phyloP scores from a whole-genome alignment of 2,329 filamentous ascomycete species.

The Parasarocladium wereldwijsianum region DNA sequence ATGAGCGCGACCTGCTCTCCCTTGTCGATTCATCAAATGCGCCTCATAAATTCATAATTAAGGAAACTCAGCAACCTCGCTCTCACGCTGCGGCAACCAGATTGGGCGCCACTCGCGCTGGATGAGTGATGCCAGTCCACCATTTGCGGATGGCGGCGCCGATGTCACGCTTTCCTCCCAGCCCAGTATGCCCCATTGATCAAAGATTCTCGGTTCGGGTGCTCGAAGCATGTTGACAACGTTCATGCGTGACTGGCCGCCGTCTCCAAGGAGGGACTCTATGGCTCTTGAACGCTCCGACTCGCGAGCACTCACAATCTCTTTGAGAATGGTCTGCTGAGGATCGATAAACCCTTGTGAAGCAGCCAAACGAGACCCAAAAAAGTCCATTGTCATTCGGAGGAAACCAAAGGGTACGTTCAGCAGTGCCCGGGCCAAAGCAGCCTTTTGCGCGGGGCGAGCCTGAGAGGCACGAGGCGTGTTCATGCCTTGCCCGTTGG shows the following conservation, averaged over 20 bases:
- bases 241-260: not conserved
- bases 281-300: slow-evolving; percentile 32
- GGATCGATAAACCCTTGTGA: slow-evolving; percentile 33
- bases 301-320: slow-evolving; percentile 43
- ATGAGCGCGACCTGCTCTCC: no score
- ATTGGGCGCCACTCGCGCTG: no score
- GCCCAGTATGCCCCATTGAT: slow-evolving; percentile 31
- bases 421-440: slow-evolving; percentile 52
- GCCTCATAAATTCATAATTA: no score
- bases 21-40: no score
- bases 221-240: slow-evolving; percentile 14
- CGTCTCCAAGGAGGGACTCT: slow-evolving; percentile 23
- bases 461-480: slow-evolving; percentile 12
- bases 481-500: slow-evolving; percentile 14
- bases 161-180: slow-evolving; percentile 28
- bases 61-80: no score
- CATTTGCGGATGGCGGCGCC: no score
- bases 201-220: slow-evolving; percentile 22
- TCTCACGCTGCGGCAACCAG: no score
- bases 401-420: slow-evolving; percentile 56
- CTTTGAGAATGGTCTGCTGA: slow-evolving; percentile 31
- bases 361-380: slow-evolving; percentile 32
- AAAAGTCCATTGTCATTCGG: slow-evolving; percentile 48
- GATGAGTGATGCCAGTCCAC: no score
- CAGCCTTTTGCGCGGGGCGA: slow-evolving; percentile 23